phyloP scores from a whole-genome alignment of 2,329 filamentous ascomycete species.

The Exophiala sp. region DNA sequence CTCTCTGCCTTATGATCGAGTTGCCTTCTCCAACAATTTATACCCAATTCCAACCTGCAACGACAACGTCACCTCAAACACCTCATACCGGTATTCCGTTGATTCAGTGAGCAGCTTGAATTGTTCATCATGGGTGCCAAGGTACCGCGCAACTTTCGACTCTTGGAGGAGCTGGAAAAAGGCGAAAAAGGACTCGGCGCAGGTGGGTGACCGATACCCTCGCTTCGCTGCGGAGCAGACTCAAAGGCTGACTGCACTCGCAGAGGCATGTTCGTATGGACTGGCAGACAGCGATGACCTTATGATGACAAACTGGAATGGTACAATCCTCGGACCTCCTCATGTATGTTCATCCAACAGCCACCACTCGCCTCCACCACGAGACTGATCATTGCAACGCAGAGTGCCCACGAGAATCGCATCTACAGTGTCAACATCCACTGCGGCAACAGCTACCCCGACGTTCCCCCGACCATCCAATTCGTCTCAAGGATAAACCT shows the following conservation, averaged over 20 bases:
- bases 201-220: slow-evolving; percentile 51
- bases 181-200: slow-evolving; percentile 96
- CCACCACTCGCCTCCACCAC: neutral
- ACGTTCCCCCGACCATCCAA: slow-evolving; percentile 80
- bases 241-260: slow-evolving; percentile 26
- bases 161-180: slow-evolving; percentile 97
- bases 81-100: neutral
- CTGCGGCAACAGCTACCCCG: slow-evolving; percentile 86
- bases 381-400: slow-evolving; percentile 13
- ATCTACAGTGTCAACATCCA: slow-evolving; percentile 98
- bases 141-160: slow-evolving; percentile 90
- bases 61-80: neutral
- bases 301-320: slow-evolving; percentile 98
- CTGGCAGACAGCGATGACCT: slow-evolving; percentile 91
- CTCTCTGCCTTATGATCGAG: too few relatives aligned
- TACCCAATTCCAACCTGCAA: neutral
- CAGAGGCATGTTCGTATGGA: slow-evolving; percentile 95
- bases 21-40: slow-evolving; percentile 1
- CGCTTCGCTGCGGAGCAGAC: neutral
- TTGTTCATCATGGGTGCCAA: slow-evolving; percentile 60
- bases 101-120: neutral
- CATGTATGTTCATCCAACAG: slow-evolving; percentile 62
- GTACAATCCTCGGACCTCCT: slow-evolving; percentile 92
- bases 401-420: slow-evolving; percentile 96
- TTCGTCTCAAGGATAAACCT: slow-evolving; percentile 95